Conservation (phyloP, 1,284 basidiomycete genomes). For the Cryptococcus sp. region DNA sequence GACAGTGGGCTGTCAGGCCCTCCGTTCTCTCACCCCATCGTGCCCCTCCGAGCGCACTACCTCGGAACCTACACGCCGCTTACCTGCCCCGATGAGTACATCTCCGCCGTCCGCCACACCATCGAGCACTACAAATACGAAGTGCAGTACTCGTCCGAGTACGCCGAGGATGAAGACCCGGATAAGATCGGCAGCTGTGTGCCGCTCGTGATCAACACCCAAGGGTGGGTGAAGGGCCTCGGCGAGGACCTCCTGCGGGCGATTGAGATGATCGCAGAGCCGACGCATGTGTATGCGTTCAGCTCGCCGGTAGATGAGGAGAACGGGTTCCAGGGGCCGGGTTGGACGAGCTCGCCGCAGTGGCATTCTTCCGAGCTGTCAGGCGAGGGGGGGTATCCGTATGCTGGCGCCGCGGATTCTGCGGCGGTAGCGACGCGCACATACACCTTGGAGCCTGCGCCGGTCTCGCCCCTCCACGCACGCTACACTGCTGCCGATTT, state of each 20-base stretch:
- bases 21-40: slow-evolving; percentile 72
- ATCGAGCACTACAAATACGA: slow-evolving; percentile 69
- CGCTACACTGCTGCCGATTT: slow-evolving; percentile 70
- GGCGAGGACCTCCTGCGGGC: slow-evolving; percentile 73
- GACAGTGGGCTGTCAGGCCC: slow-evolving; percentile 59
- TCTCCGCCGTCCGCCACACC: slow-evolving; percentile 65
- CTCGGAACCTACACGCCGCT: slow-evolving; percentile 76
- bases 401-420: not conserved
- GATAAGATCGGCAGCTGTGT: slow-evolving; percentile 56
- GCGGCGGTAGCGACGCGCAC: not conserved
- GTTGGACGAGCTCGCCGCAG: slow-evolving; percentile 35
- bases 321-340: slow-evolving; percentile 9
- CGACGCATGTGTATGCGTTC: slow-evolving; percentile 65
- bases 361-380: slow-evolving; percentile 18
- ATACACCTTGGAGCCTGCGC: slow-evolving; percentile 37
- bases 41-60: slow-evolving; percentile 74
- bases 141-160: slow-evolving; percentile 56
- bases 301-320: slow-evolving; percentile 19
- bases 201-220: slow-evolving; percentile 90
- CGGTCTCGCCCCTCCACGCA: slow-evolving; percentile 46
- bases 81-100: slow-evolving; percentile 73
- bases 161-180: not conserved
- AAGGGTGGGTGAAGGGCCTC: slow-evolving; percentile 94
- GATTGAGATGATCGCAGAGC: slow-evolving; percentile 65
- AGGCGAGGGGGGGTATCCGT: slow-evolving; percentile 1